Conservation (phyloP, 331 rosid species). For the Saraca asoca region DNA sequence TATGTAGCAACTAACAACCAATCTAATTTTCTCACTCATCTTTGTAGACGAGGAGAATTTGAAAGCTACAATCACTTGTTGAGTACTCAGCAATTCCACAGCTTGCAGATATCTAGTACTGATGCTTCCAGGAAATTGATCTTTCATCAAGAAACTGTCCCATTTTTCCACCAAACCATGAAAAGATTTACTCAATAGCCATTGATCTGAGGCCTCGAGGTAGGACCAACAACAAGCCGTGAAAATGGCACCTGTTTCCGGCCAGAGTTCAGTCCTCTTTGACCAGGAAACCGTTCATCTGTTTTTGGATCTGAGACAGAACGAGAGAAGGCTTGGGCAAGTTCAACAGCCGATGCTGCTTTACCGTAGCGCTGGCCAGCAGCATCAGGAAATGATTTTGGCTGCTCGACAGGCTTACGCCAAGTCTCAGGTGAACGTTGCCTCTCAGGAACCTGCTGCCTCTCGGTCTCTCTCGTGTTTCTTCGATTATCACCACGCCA, state of each 20-base stretch:
- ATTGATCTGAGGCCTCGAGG: conserved; percentile 88
- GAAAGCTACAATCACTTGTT: conserved; percentile 7
- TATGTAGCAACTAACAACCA: conserved; percentile 14
- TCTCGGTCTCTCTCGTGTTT: conserved; percentile 58
- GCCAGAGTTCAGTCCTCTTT: conserved; percentile 55
- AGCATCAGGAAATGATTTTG: conserved; percentile 50
- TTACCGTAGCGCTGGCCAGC: conserved; percentile 56
- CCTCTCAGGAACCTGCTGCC: conserved; percentile 66
- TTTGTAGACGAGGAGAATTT: conserved; percentile 28
- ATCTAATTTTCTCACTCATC: conserved; percentile 35
- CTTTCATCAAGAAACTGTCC: conserved; percentile 11
- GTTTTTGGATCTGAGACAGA: conserved; percentile 75
- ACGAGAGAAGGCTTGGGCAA: conserved; percentile 93
- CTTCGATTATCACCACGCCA: conserved; percentile 64
- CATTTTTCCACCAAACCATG: conserved; percentile 35
- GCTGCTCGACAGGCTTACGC: conserved; percentile 87
- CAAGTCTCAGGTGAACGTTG: conserved; percentile 88
- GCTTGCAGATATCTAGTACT: conserved; percentile 27
- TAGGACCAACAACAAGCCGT: conserved; percentile 75
- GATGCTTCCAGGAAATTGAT: conserved; percentile 25
- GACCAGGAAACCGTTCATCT: conserved; percentile 54
- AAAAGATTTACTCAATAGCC: conserved; percentile 55
- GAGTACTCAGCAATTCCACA: conserved; percentile 37
- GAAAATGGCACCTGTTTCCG: conserved; percentile 81
- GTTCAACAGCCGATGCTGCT: conserved; percentile 92